phyloP scores from a whole-genome alignment of 306 rosid species.

The Cicer pinnatifidum region DNA sequence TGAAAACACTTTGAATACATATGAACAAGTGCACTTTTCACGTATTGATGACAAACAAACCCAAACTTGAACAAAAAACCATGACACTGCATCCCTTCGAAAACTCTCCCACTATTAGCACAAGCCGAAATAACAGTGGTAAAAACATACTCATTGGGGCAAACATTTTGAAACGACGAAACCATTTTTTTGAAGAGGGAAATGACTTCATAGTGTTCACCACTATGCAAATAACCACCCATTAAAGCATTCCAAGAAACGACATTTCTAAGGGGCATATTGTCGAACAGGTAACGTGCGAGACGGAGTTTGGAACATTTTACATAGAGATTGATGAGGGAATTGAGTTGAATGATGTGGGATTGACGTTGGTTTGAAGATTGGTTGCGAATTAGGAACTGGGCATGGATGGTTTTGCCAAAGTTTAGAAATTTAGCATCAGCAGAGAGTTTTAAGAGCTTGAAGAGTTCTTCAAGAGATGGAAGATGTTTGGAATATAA shows the following conservation, averaged over 20 bases:
- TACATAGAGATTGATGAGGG: constrained; percentile 53
- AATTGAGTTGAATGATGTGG: constrained; percentile 47
- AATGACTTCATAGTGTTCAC: constrained; percentile 54
- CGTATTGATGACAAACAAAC: constrained; percentile 50
- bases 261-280: constrained; percentile 55
- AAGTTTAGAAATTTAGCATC: constrained; percentile 45
- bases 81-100: constrained; percentile 72
- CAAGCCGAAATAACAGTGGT: constrained; percentile 62
- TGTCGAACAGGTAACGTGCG: constrained; percentile 60
- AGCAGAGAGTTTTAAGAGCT: constrained; percentile 58
- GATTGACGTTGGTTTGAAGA: constrained; percentile 9
- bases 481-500: neutral
- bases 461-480: constrained; percentile 32
- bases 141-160: constrained; percentile 56
- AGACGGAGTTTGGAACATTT: constrained; percentile 49
- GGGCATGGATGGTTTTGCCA: constrained; percentile 66
- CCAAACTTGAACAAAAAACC: constrained; percentile 62
- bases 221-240: constrained; percentile 63
- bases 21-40: constrained; percentile 68
- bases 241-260: constrained; percentile 66
- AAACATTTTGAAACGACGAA: constrained; percentile 26
- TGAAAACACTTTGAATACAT: constrained; percentile 60
- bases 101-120: constrained; percentile 53
- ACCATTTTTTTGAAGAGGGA: constrained; percentile 52
- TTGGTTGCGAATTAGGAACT: constrained; percentile 46